These are phyloP conservation scores for Leccinum solheimii DNA, from an alignment of 1,284 basidiomycete genomes.

Conservation along the genomic window DNA sequence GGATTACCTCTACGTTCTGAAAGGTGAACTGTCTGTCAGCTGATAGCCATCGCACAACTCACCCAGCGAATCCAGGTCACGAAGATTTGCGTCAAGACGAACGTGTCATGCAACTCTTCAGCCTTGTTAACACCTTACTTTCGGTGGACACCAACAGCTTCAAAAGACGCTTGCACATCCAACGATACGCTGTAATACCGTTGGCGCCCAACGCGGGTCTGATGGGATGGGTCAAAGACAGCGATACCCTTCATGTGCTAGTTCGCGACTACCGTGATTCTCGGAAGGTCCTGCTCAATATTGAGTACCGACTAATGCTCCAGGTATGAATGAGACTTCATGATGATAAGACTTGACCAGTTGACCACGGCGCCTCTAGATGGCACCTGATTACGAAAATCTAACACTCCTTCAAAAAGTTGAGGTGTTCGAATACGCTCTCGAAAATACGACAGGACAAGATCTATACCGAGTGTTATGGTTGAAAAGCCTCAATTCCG, in stretches of 20 bases:
- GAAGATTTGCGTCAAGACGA: constrained; percentile 99
- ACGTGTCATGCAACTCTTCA: constrained; percentile 98
- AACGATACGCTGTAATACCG: constrained; percentile 92
- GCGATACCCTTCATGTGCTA: constrained; percentile 97
- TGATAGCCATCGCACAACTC: background rate
- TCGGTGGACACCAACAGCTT: constrained; percentile 94
- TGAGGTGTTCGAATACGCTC: constrained; percentile 98
- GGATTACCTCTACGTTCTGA: constrained; percentile 92
- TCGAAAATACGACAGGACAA: constrained; percentile 98
- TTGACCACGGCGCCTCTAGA: constrained; percentile 49
- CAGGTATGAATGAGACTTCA: constrained; percentile 57
- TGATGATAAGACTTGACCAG: background rate
- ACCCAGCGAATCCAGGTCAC: constrained; percentile 61
- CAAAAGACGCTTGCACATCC: constrained; percentile 95
- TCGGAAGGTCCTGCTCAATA: constrained; percentile 95
- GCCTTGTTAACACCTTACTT: constrained; percentile 94
- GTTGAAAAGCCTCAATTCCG: constrained; percentile 94
- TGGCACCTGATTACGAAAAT: constrained; percentile 99
- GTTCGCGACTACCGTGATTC: constrained; percentile 96
- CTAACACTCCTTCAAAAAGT: constrained; percentile 96
- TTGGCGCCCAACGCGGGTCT: constrained; percentile 96
- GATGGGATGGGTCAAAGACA: constrained; percentile 95
- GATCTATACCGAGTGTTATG: constrained; percentile 98
- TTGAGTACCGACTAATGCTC: constrained; percentile 97
- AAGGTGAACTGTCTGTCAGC: constrained; percentile 53